Evolutionary conservation across 352 stramenopile species (phyloP).

Genomic region (Phytophthora hybrid): DNA sequence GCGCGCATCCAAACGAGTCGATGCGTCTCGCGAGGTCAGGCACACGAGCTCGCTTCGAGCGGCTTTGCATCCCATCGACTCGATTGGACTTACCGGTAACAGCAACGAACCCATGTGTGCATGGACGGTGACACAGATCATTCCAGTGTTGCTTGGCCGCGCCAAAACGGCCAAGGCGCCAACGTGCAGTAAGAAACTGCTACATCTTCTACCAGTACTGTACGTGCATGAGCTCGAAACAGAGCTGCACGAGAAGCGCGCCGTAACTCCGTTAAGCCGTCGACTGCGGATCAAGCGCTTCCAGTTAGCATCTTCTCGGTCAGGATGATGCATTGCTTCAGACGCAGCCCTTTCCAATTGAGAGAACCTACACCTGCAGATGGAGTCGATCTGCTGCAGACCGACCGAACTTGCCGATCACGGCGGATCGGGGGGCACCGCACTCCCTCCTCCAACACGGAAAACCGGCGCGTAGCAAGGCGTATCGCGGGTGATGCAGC

Average conservation of each 20-base stretch:
- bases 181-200: too few relatives aligned
- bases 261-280: background rate
- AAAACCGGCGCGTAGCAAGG: slow-evolving; percentile 28
- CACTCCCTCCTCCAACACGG: slow-evolving; percentile 31
- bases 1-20: slow-evolving; percentile 28
- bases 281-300: background rate
- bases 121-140: slow-evolving; percentile 1
- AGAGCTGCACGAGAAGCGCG: background rate
- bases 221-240: background rate
- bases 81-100: slow-evolving; percentile 23
- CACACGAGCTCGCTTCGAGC: slow-evolving; percentile 2
- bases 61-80: slow-evolving; percentile 19
- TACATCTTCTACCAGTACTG: too few relatives aligned
- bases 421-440: slow-evolving; percentile 2
- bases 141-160: slow-evolving; percentile 15
- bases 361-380: background rate
- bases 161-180: background rate
- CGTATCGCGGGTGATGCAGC: slow-evolving; percentile 1
- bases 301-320: background rate
- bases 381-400: slow-evolving; percentile 12
- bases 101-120: slow-evolving; percentile 7
- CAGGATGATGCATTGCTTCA: background rate
- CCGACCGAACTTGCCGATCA: slow-evolving; percentile 2
- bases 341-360: background rate
- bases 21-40: slow-evolving; percentile 33